Base-by-base conservation (phyloP, 179 eudicot species). In the Silene coronaria region DNA sequence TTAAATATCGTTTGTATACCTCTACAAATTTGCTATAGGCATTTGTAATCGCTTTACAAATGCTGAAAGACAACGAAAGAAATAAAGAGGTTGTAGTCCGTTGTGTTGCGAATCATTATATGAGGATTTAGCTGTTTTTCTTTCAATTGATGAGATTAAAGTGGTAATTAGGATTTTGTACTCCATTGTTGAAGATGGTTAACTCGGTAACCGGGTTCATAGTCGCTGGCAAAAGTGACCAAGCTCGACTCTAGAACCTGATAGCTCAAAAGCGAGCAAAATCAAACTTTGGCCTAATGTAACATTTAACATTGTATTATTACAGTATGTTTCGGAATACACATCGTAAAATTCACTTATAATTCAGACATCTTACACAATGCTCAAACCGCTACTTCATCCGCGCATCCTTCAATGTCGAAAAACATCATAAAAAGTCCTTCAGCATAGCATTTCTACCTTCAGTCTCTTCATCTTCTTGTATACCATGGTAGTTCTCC, bases 391-490 rank as follows among this genome's bases (percentile, higher is more conserved):
- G 51, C 51, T 45, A 45, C 28, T 62, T 26, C 66, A 62, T 11
- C n/a, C n/a, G 34, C 30, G 46, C n/a, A 26, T 66, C 13, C 4
- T 24, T 14, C 34, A 14, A 30, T 27, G 3, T 30, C 70, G 27
- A 66, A 34, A 66, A 48, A 5, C 46, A 38, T 67, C 71, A 67
- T 6, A 67, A 4, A 9, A 67, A 67, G n/a, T 67, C 53, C 71
- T 67, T 67, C 28, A 67, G 14, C 71, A 36, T 36, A 3, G 51
- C 12, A 22, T 11, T 38, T 17, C 71, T 6, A 36, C 27, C 71
- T 17, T 3, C 53, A 3, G 10, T 42, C 19, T 67, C 53, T 67
- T 16, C 12, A 17, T 3, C 71, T 67, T 42, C 55, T 21, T 36
- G 53, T 67, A 36, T 9, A 42, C 6, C 71, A 36, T 67, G 24